These are phyloP conservation scores for Chenopodium suecicum DNA, from an alignment of 148 eudicot species.

Conservation along the genomic window DNA sequence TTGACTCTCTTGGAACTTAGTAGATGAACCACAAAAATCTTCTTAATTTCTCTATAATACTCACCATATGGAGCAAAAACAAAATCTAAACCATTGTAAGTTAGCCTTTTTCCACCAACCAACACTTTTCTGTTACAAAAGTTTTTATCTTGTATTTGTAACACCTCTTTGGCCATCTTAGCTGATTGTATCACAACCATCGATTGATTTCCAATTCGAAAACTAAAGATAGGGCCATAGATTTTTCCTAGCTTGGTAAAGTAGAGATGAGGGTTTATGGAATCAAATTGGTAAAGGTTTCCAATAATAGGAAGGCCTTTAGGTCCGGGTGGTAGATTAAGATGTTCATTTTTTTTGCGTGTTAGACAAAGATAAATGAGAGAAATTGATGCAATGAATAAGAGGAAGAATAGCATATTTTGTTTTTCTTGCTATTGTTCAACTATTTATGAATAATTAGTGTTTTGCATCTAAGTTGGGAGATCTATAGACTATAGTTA, in stretches of 20 bases:
- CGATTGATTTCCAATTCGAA: neutral
- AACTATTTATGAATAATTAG: too few relatives aligned
- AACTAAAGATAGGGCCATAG: constrained; percentile 9
- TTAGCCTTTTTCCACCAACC: constrained; percentile 9
- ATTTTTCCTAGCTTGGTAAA: neutral
- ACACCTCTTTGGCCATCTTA: constrained; percentile 17
- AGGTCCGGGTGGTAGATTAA: constrained; percentile 1
- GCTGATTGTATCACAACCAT: constrained; percentile 24
- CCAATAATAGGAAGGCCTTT: constrained; percentile 14
- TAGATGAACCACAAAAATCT: constrained; percentile 19
- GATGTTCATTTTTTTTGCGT: neutral
- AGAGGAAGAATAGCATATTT: neutral
- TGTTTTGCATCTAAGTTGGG: too few relatives aligned
- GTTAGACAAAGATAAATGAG: neutral
- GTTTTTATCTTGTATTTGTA: constrained; percentile 26
- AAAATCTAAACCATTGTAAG: constrained; percentile 25
- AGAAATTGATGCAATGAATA: neutral
- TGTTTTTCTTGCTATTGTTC: too few relatives aligned
- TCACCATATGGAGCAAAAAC: constrained; percentile 15
- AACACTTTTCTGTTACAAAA: constrained; percentile 15
- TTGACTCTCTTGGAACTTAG: constrained; percentile 20
- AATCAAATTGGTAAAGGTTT: constrained; percentile 7
- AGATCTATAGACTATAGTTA: too few relatives aligned
- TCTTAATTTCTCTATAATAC: constrained; percentile 19
- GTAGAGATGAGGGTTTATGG: neutral